These are phyloP conservation scores for Pseudogymnoascus sp. DNA, from an alignment of 2,329 filamentous ascomycete species.

Conservation along the genomic window DNA sequence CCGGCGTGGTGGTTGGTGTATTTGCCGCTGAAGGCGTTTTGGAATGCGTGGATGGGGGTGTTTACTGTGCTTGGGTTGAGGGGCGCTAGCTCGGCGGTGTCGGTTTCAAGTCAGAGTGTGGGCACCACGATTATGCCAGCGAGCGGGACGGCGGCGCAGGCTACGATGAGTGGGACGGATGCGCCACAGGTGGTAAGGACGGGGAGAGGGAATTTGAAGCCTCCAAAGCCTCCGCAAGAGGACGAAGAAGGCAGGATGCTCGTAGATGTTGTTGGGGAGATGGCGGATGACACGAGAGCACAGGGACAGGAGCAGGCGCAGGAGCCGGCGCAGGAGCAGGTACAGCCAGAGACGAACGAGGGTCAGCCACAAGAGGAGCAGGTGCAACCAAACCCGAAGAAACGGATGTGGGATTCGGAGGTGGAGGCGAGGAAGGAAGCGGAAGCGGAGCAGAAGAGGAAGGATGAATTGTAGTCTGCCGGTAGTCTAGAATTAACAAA, in stretches of 20 bases:
- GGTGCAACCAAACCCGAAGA: constrained; percentile 47
- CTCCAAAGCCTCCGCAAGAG: constrained; percentile 32
- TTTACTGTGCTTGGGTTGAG: constrained; percentile 44
- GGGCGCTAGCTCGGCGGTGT: constrained; percentile 21
- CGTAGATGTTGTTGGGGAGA: constrained; percentile 47
- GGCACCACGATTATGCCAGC: background rate
- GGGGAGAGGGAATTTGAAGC: constrained; percentile 24
- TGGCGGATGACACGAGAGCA: constrained; percentile 37
- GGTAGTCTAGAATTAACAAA: background rate
- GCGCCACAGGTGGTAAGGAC: constrained; percentile 17
- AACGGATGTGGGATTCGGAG: constrained; percentile 53
- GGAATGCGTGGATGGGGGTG: constrained; percentile 50
- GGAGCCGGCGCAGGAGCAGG: constrained; percentile 11
- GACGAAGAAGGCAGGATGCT: constrained; percentile 38
- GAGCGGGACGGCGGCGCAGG: constrained; percentile 9
- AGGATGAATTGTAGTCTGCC: constrained; percentile 9
- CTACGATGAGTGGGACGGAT: constrained; percentile 15
- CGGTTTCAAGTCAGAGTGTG: constrained; percentile 12
- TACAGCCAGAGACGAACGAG: constrained; percentile 2
- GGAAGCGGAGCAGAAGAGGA: constrained; percentile 9
- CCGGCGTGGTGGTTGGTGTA: constrained; percentile 85
- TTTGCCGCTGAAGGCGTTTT: constrained; percentile 66
- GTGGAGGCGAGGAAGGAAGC: constrained; percentile 26
- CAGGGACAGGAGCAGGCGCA: constrained; percentile 9
- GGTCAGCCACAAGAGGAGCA: constrained; percentile 22